Base-by-base conservation (phyloP, 352 stramenopile genomes). In the Globisporangium ultimum region DNA sequence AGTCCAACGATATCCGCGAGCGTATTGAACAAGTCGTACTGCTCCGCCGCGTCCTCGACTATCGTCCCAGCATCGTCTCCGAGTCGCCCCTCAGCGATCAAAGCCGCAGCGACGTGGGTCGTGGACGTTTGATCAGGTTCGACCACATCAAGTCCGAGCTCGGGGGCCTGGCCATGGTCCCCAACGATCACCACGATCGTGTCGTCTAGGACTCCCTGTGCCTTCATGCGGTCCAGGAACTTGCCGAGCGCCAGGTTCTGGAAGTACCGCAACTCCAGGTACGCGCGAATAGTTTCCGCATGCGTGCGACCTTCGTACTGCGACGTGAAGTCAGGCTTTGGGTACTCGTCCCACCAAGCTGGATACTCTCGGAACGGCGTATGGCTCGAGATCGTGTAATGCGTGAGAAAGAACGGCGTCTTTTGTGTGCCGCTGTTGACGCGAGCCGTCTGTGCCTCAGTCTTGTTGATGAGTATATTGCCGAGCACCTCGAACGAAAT, bases 331-430 rank as follows among this genome's bases (percentile, higher is more conserved):
- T 84, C 66, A 2, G 74, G 71, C 10, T 62, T 50, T 3, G 47
- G 36, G 18, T 51, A 22, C 11, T 70, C 20, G 0, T 63, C 53
- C 49, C 72, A 81, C 76, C 76, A 84, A n/a, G 64, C 56, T 0
- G 76, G 72, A 1, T 58, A 59, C 2, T 72, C 61, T n/a, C 48
- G 48, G 48, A 72, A 87, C 20, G 67, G 66, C 3, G 64, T 68
- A 63, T 87, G 77, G 32, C 72, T 84, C 20, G 71, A 83, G 60
- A 87, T 87, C 14, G 76, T 82, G 55, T 84, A 87, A 48, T 82
- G 72, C 8, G 67, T 84, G 17, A 83, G 43, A 52, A 83, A 87
- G 17, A 79, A 66, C 11, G 76, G 74, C 42, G 63, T 68, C 63
- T 78, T 82, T 1, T 46, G 42, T 12, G 77, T 45, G 0, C 64